These are phyloP conservation scores for Sicyos edulis DNA, from an alignment of 306 rosid species.

Conservation along the genomic window DNA sequence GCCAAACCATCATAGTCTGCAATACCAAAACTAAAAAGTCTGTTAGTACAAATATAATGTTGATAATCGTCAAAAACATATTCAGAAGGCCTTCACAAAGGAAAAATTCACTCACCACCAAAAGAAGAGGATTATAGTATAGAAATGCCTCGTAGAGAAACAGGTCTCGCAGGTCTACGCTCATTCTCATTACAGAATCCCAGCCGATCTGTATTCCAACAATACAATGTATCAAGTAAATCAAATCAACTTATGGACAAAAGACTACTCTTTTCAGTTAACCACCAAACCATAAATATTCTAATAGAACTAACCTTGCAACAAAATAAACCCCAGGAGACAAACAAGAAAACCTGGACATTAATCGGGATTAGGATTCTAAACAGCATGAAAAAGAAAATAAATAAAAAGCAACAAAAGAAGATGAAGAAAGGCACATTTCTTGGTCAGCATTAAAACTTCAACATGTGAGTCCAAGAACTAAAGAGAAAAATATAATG, in stretches of 20 bases:
- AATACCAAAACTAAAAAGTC: constrained; percentile 26
- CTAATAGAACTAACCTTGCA: constrained; percentile 65
- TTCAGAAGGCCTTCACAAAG: constrained; percentile 8
- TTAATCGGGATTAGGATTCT: constrained; percentile 30
- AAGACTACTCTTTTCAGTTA: neutral
- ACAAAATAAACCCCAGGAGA: constrained; percentile 77
- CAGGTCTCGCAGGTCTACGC: constrained; percentile 79
- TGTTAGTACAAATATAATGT: constrained; percentile 20
- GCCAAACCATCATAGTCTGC: constrained; percentile 95
- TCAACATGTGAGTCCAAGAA: neutral
- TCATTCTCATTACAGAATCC: constrained; percentile 99
- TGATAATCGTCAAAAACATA: constrained; percentile 10
- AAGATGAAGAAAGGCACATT: constrained; percentile 8
- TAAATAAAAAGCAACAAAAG: constrained; percentile 9
- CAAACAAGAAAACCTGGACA: constrained; percentile 73
- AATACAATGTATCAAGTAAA: constrained; percentile 8
- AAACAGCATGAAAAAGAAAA: neutral
- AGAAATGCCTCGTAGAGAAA: constrained; percentile 95
- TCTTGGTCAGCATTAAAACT: neutral
- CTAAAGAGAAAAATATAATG: neutral
- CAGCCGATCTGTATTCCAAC: constrained; percentile 70
- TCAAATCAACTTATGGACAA: neutral
- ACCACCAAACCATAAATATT: neutral
- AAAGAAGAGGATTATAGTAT: constrained; percentile 95
- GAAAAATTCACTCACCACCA: constrained; percentile 57